Percentiles rank a stretch among this genome's conserved stretches.
Conservation (phyloP, 305 asterid genomes). For the Petunia hybrid region DNA sequence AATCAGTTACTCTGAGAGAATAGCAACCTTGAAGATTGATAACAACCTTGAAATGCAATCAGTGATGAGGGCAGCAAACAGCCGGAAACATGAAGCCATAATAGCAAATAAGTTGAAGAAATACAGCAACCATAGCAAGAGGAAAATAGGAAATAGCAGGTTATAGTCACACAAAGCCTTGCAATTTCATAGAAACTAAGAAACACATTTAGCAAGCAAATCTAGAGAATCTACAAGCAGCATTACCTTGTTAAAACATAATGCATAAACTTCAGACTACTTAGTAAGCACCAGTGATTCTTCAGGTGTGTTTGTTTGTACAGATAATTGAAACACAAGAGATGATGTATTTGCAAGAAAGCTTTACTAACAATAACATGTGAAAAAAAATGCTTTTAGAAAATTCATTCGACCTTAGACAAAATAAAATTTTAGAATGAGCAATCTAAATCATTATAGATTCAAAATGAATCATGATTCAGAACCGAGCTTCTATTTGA, state of each 20-base stretch:
- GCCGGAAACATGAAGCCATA: too few relatives aligned
- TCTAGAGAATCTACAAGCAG: not conserved
- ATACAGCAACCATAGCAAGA: too few relatives aligned
- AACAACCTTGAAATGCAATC: too few relatives aligned
- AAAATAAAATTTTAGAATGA: not conserved
- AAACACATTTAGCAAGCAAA: not conserved
- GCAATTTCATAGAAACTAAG: not conserved
- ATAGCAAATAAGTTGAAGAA: too few relatives aligned
- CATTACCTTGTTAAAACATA: not conserved
- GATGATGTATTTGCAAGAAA: not conserved
- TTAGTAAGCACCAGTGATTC: not conserved
- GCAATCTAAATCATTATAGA: not conserved
- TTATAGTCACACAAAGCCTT: too few relatives aligned
- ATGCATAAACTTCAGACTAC: not conserved
- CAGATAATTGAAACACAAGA: not conserved
- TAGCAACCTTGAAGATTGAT: too few relatives aligned
- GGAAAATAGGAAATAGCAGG: too few relatives aligned
- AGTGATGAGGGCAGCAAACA: too few relatives aligned
- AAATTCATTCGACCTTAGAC: not conserved
- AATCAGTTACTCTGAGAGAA: too few relatives aligned
- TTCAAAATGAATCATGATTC: constrained; percentile 17
- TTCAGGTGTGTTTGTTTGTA: not conserved
- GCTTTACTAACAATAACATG: not conserved
- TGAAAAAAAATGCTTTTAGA: not conserved
- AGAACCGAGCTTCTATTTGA: not conserved